Evolutionary conservation across 2,329 filamentous ascomycete species (phyloP), one percentile per base, ranked within the genome.

Genomic region (Diaporthe amygdali): DNA sequence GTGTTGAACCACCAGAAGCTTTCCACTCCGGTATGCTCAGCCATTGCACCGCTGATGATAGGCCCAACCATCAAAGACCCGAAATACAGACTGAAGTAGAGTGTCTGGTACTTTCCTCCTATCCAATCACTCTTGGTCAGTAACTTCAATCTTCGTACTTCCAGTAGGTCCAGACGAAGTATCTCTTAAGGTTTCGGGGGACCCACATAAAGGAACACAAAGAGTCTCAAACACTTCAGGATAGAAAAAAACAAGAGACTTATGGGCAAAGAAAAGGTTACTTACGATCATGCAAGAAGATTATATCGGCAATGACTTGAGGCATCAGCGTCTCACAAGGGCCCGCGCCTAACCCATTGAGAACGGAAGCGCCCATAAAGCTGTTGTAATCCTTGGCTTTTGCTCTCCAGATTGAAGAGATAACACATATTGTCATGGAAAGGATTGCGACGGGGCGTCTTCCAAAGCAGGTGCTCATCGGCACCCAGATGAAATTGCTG

Each of bases 1-100:
- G 88, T 86, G 73, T 91, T 91, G 73, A 92, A 82, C 90, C 90
- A 92, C 88, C 89, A 92, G 78, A 92, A 92, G 75, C 82, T 89
- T 32, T 88, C 82, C 87, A 88, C 91, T 59, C 89, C 89, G 5
- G 86, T 77, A 44, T 87, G 84, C 52, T 87, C 81, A 1, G 89
- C 85, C 89, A 92, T 92, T 0, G 87, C 80, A 1, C 90, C 90
- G 1, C 88, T 82, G 54, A 72, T 66, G 52, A 77, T 73, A 27
- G 72, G 73, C 74, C 78, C 73, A n/a, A 72, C 85, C 88, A 90
- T 91, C 30, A 92, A 80, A 14, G 86, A 86, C 2, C 88, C 89
- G 82, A 91, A 91, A 77, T 91, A 92, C 15, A 86, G 82, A 0
- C 86, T 86, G 81, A 90, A 92, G 76, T 92, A 92, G 0, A 82